A percentile compares a stretch with the other conserved stretches of the same genome.
phyloP scores from a whole-genome alignment of 306 rosid genomes.

The Rosa rugosa region DNA sequence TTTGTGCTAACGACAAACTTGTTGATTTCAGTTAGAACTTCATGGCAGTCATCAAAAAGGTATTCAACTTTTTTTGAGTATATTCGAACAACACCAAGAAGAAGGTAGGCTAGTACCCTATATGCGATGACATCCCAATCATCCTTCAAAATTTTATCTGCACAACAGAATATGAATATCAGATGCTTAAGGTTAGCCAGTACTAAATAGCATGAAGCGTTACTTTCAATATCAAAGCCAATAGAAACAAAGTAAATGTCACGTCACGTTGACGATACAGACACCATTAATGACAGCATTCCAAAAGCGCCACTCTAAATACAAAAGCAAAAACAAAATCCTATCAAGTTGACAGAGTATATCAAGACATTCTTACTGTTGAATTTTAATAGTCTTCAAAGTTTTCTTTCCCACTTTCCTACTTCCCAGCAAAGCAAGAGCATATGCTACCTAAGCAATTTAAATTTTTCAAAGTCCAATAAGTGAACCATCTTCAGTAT shows the following conservation, averaged over 20 bases:
- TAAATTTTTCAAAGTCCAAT: not conserved
- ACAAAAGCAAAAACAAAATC: not conserved
- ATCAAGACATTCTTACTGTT: not conserved
- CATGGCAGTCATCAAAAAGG: conserved; percentile 58
- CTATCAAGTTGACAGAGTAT: not conserved
- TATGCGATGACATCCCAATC: conserved; percentile 57
- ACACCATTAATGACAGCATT: not conserved
- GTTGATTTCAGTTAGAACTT: conserved; percentile 46
- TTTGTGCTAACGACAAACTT: conserved; percentile 45
- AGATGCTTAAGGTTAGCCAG: not conserved
- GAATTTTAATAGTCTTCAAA: not conserved
- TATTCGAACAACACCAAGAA: conserved; percentile 79
- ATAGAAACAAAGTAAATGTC: not conserved
- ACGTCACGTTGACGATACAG: not conserved
- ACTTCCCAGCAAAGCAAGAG: not conserved
- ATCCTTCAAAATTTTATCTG: conserved; percentile 72
- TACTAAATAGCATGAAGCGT: not conserved
- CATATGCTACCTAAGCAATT: not conserved
- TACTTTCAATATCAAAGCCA: not conserved
- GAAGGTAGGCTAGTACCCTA: conserved; percentile 80
- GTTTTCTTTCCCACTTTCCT: not conserved
- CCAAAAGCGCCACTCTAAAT: not conserved
- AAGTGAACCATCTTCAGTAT: not conserved
- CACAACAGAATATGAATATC: not conserved
- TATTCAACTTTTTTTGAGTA: conserved; percentile 76